phyloP scores from a whole-genome alignment of 306 rosid genomes.

The Castanopsis chinensis region DNA sequence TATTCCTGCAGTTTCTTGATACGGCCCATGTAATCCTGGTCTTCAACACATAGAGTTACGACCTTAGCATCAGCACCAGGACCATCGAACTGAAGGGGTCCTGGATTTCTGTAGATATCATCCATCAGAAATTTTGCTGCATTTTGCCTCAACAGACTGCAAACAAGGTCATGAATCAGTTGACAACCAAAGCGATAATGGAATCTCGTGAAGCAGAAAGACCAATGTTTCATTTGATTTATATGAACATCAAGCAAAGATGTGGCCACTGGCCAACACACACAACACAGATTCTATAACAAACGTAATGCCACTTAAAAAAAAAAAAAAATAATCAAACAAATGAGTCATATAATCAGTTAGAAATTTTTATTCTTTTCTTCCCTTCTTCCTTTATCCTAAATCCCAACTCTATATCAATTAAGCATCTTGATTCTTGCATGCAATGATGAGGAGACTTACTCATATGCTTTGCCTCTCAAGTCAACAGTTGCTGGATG shows the following conservation, averaged over 20 bases:
- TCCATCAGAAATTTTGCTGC: slow-evolving; percentile 71
- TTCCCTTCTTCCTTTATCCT: not conserved
- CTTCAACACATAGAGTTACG: slow-evolving; percentile 75
- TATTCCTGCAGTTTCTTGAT: slow-evolving; percentile 88
- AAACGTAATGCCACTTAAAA: not conserved
- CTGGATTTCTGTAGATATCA: slow-evolving; percentile 94
- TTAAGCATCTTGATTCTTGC: not conserved
- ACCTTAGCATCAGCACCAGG: slow-evolving; percentile 93
- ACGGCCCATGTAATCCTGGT: slow-evolving; percentile 98
- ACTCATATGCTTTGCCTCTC: slow-evolving; percentile 98
- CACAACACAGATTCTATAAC: no score
- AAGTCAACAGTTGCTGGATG: slow-evolving; percentile 94
- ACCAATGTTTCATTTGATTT: not conserved
- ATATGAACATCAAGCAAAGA: not conserved
- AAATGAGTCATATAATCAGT: not conserved
- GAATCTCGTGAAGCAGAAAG: not conserved
- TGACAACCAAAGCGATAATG: not conserved
- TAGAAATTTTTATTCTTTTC: not conserved
- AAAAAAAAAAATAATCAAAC: not conserved
- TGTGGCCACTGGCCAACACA: not conserved
- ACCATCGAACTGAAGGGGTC: slow-evolving; percentile 97
- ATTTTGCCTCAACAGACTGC: slow-evolving; percentile 74
- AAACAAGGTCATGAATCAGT: slow-evolving; percentile 31
- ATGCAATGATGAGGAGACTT: slow-evolving; percentile 26
- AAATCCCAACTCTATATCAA: not conserved